Percentiles rank a stretch among this genome's conserved stretches.
Conservation (phyloP, 352 stramenopile species). For the Phytophthora tubulina region DNA sequence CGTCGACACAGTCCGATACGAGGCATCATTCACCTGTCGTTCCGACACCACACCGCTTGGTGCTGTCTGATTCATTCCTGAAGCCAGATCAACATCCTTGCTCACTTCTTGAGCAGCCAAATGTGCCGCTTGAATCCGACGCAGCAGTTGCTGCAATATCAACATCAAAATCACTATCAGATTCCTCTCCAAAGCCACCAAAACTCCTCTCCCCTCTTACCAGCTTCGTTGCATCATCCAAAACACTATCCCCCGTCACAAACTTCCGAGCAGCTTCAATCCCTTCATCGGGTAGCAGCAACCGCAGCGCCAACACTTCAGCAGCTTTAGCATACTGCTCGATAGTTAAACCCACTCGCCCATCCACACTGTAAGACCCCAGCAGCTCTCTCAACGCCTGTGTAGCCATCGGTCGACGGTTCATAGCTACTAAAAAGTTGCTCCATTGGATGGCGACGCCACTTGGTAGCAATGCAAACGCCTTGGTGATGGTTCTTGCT, state of each 20-base stretch:
- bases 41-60: slow-evolving; percentile 1
- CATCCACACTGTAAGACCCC: slow-evolving; percentile 16
- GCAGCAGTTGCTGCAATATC: slow-evolving; percentile 42
- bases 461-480: slow-evolving; percentile 56
- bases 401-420: slow-evolving; percentile 42
- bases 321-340: slow-evolving; percentile 42
- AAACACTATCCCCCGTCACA: slow-evolving; percentile 45
- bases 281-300: slow-evolving; percentile 58
- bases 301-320: slow-evolving; percentile 58
- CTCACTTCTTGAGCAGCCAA: slow-evolving; percentile 27
- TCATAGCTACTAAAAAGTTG: slow-evolving; percentile 77
- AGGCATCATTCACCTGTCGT: slow-evolving; percentile 4
- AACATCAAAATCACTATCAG: slow-evolving; percentile 19
- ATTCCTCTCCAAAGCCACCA: background rate
- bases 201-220: slow-evolving; percentile 24
- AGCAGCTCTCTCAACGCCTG: slow-evolving; percentile 44
- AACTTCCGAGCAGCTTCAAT: slow-evolving; percentile 43
- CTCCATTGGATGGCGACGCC: slow-evolving; percentile 60
- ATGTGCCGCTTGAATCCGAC: slow-evolving; percentile 40
- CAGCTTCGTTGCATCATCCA: slow-evolving; percentile 60
- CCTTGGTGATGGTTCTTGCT: slow-evolving; percentile 45
- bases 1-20: slow-evolving; percentile 12
- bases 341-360: background rate
- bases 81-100: slow-evolving; percentile 14
- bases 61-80: background rate